These are phyloP conservation scores for Alloascoidea hylecoeti DNA, from an alignment of 805 yeast genomes.

Conservation along the genomic window DNA sequence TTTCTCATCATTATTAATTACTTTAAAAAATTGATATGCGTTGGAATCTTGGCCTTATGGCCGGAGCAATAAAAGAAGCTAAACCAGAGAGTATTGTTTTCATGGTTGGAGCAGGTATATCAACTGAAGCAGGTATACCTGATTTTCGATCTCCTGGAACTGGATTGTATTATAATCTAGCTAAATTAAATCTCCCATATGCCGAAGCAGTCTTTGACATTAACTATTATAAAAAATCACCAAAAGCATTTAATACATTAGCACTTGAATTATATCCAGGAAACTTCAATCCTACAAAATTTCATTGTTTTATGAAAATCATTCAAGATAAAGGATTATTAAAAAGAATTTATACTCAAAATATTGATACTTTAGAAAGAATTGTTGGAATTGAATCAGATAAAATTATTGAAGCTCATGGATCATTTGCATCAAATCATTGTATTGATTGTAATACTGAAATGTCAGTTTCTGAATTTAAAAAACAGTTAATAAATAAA, in stretches of 20 bases:
- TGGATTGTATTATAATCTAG: slow-evolving; percentile 72
- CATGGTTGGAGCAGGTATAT: slow-evolving; percentile 80
- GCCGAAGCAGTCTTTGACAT: slow-evolving; percentile 96
- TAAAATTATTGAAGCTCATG: slow-evolving; percentile 81
- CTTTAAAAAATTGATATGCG: too few relatives aligned
- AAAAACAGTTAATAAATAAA: slow-evolving; percentile 20
- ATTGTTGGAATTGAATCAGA: slow-evolving; percentile 61
- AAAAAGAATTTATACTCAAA: slow-evolving; percentile 75
- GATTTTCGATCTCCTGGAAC: slow-evolving; percentile 89
- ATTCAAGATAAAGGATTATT: slow-evolving; percentile 50
- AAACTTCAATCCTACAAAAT: slow-evolving; percentile 67
- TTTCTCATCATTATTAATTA: too few relatives aligned
- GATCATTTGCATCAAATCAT: slow-evolving; percentile 76
- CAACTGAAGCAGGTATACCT: slow-evolving; percentile 90
- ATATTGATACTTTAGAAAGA: slow-evolving; percentile 85
- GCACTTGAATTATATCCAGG: slow-evolving; percentile 87
- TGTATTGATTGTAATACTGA: slow-evolving; percentile 62
- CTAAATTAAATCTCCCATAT: slow-evolving; percentile 63
- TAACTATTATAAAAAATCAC: slow-evolving; percentile 60
- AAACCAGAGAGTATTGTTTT: slow-evolving; percentile 15
- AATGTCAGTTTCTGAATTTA: slow-evolving; percentile 34
- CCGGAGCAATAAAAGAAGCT: slow-evolving; percentile 8
- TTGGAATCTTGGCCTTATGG: slow-evolving; percentile 5
- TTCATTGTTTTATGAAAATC: slow-evolving; percentile 59
- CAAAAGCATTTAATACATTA: slow-evolving; percentile 72